Evolutionary conservation across 352 stramenopile genomes (phyloP).

Genomic region (Bremia lactucae): DNA sequence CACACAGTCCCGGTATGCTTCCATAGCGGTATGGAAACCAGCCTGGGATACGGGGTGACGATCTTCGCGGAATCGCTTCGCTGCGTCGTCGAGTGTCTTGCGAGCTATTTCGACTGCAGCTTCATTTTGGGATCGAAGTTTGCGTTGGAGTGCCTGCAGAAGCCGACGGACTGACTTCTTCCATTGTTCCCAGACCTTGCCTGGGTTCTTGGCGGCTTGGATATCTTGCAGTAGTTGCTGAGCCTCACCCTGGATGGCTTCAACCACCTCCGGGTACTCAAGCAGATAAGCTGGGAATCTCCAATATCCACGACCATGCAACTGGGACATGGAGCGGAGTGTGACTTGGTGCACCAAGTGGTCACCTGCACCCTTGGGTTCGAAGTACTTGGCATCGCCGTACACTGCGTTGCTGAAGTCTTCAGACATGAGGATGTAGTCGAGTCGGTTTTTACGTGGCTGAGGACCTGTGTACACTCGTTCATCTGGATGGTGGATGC

Average conservation of each 20-base stretch:
- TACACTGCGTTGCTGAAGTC: background rate
- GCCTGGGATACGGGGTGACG: too few species aligned
- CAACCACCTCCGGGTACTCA: background rate
- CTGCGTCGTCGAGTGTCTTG: too few species aligned
- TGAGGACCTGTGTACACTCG: background rate
- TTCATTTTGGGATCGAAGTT: background rate
- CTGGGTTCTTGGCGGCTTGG: background rate
- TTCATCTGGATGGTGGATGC: background rate
- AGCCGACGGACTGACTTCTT: background rate
- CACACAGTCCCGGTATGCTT: too few species aligned
- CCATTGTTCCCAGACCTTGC: background rate
- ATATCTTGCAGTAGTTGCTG: background rate
- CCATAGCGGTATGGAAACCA: too few species aligned
- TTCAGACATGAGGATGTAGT: background rate
- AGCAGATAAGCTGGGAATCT: background rate
- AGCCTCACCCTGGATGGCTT: background rate
- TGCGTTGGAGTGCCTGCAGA: background rate
- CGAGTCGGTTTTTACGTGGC: background rate
- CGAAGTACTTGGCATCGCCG: background rate
- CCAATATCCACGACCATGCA: background rate
- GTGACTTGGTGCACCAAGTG: background rate
- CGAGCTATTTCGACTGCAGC: too few species aligned
- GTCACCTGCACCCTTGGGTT: background rate
- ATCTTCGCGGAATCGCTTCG: too few species aligned
- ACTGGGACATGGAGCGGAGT: background rate